Evolutionary conservation across 106 monocot genomes (phyloP).

Genomic region (Acorus gramineus): DNA sequence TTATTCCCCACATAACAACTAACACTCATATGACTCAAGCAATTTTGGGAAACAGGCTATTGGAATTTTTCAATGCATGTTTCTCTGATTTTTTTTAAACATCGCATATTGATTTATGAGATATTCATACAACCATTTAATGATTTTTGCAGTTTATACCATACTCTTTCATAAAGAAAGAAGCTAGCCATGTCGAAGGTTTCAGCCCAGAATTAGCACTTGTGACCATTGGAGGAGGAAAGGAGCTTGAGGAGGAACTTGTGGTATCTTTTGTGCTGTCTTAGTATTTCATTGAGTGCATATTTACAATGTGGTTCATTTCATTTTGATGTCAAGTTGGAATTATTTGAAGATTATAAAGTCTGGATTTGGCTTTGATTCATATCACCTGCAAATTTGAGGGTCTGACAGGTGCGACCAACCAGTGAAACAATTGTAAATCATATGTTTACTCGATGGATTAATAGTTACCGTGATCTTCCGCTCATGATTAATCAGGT

Average conservation of each 20-base stretch:
- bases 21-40: too few relatives aligned
- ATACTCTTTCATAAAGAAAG: conserved; percentile 95
- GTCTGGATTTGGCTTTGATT: too few relatives aligned
- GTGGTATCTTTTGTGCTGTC: conserved; percentile 37
- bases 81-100: too few relatives aligned
- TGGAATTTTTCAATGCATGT: too few relatives aligned
- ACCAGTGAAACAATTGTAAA: conserved; percentile 99
- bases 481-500: conserved; percentile 99
- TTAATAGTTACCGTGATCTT: conserved; percentile 96
- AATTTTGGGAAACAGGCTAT: too few relatives aligned
- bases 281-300: too few relatives aligned
- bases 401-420: conserved; percentile 75
- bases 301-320: too few relatives aligned
- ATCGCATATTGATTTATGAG: too few relatives aligned
- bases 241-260: conserved; percentile 98
- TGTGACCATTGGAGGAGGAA: conserved; percentile 98
- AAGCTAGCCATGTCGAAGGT: conserved; percentile 96
- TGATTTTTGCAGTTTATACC: conserved; percentile 62
- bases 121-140: not conserved
- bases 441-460: conserved; percentile 99
- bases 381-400: conserved; percentile 25
- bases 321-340: too few relatives aligned
- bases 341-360: too few relatives aligned
- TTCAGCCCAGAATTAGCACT: conserved; percentile 93
- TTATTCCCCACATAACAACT: too few relatives aligned